Percentiles rank a stretch among this genome's conserved stretches.
Evolutionary conservation across 1,284 basidiomycete genomes (phyloP).

Genomic region (Fistulina hepatica): DNA sequence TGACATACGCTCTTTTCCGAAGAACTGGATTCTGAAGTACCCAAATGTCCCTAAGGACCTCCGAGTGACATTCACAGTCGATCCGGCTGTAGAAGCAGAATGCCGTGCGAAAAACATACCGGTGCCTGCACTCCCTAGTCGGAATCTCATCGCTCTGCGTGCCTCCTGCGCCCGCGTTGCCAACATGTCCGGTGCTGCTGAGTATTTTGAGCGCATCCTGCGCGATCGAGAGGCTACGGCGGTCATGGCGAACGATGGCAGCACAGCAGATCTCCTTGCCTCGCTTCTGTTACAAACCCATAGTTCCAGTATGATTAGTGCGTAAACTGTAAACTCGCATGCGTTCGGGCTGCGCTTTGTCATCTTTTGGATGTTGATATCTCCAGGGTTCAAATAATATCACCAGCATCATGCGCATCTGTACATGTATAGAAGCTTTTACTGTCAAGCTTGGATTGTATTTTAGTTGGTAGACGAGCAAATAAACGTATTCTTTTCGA

Average conservation of each 20-base stretch:
- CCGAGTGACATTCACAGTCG: conserved; percentile 3
- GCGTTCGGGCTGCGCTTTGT: too few species aligned
- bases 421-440: too few species aligned
- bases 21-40: neutral
- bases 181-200: conserved; percentile 17
- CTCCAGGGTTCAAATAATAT: too few species aligned
- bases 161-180: conserved; percentile 18
- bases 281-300: conserved; percentile 4
- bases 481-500: too few species aligned
- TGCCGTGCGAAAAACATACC: conserved; percentile 2
- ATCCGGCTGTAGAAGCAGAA: conserved; percentile 3
- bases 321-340: too few species aligned
- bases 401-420: too few species aligned
- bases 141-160: conserved; percentile 13
- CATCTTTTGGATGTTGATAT: too few species aligned
- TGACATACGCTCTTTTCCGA: conserved; percentile 2
- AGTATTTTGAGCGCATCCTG: conserved; percentile 12
- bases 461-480: too few species aligned
- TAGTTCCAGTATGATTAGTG: too few species aligned
- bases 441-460: too few species aligned
- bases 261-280: conserved; percentile 8
- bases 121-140: conserved; percentile 11
- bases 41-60: conserved; percentile 1
- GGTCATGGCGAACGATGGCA: conserved; percentile 11
- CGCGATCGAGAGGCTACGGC: conserved; percentile 11